Base-by-base conservation (phyloP, 73 alveolate genomes). In the Loxodes magnus region DNA sequence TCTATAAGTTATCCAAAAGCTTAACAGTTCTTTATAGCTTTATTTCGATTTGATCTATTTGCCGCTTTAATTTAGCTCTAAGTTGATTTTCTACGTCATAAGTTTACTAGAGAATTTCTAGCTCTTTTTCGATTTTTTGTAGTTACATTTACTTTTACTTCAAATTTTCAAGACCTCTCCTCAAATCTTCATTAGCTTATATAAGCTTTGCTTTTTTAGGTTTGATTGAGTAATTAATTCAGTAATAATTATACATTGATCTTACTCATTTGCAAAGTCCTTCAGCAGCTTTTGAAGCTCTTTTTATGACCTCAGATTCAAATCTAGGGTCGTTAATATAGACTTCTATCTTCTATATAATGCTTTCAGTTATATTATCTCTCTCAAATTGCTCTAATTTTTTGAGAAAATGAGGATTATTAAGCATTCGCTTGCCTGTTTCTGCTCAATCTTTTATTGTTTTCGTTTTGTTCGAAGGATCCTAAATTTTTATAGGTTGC, bases 121-220 rank as follows among this genome's bases (percentile, higher is more conserved):
- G 71, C 52, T 83, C 83, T 15, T 76, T 94, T 58, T 74, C 89
- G 56, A 83, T 74, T 44, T 64, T 79, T 27, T 84, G 57, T 25
- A 88, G 75, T 38, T 77, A 68, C 33, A 69, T 74, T 30, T 83
- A 63, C 62, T 88, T 88, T 31, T 81, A 90, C 59, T 71, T 68
- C 48, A 88, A 61, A 55, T 88, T 76, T 15, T 67, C 56, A 21
- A 69, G 61, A 0, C 84, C 97, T 27, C 59, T 82, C 41, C 69
- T 62, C 51, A 79, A 59, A 37, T 70, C 75, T 23, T 57, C 69
- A 27, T 77, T 49, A 17, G 97, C 97, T 49, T 75, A 65, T 34
- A 71, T 94, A 53, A 79, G 77, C 31, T 84, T 89, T 37, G 72
- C 94, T 83, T 87, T 78, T 51, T 83, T 71, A 5, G 97, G 97